Conservation (phyloP, 2,329 filamentous ascomycete species). For the Penicillium sp. region DNA sequence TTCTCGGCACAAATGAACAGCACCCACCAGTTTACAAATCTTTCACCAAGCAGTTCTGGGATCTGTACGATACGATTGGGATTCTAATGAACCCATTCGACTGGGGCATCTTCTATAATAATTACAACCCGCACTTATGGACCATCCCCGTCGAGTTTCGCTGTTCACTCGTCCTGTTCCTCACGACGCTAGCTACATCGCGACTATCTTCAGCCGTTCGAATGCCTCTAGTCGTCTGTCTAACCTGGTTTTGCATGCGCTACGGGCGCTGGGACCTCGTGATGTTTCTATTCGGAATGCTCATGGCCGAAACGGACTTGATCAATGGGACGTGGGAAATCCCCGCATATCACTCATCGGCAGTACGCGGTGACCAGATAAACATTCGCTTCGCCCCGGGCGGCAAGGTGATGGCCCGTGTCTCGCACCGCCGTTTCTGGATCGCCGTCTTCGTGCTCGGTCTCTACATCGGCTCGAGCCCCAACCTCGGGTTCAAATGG, state of each 20-base stretch:
- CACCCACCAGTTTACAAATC: constrained; percentile 39
- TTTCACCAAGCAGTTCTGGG: constrained; percentile 36
- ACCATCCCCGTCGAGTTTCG: constrained; percentile 48
- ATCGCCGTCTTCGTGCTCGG: constrained; percentile 39
- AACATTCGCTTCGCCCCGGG: constrained; percentile 15
- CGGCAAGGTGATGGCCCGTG: constrained; percentile 18
- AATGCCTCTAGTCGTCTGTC: constrained; percentile 31
- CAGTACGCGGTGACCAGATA: constrained; percentile 18
- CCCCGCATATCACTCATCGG: constrained; percentile 5
- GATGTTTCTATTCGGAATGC: constrained; percentile 43
- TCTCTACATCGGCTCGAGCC: constrained; percentile 45
- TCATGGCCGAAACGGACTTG: constrained; percentile 44
- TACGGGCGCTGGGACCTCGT: constrained; percentile 47
- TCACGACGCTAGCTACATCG: constrained; percentile 42
- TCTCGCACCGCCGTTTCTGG: constrained; percentile 36
- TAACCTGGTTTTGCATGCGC: constrained; percentile 42
- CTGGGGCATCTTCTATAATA: constrained; percentile 42
- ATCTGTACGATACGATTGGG: constrained; percentile 36
- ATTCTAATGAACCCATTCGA: constrained; percentile 40
- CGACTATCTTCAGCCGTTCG: constrained; percentile 35
- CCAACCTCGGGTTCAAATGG: constrained; percentile 39
- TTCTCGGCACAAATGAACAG: constrained; percentile 44
- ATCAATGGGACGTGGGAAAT: constrained; percentile 39
- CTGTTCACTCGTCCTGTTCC: constrained; percentile 45
- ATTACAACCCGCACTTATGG: constrained; percentile 49